Base-by-base conservation (phyloP, 2,329 filamentous ascomycete species). In the Nigrograna mackinnonii region DNA sequence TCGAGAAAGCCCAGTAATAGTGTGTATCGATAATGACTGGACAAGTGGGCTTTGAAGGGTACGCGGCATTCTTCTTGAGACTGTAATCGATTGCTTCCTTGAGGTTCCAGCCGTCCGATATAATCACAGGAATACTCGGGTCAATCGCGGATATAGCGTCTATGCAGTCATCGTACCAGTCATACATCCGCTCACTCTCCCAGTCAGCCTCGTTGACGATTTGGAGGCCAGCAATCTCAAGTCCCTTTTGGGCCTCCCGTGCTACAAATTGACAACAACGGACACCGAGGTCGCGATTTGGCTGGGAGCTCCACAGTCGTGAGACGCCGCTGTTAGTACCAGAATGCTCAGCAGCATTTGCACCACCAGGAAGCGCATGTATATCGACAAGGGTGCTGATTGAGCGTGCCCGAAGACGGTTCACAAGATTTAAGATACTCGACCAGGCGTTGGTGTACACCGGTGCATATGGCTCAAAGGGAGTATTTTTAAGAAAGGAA, bases 101-200 rank as follows among this genome's bases (percentile, higher is more conserved):
- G 12, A 83, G 59, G 53, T 82, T 71, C 79, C 80, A 83, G 1
- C 69, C 80, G 54, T 84, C 81, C 5, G 76, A 80, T 46, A 84
- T 75, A 50, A 83, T 78, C 14, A 84, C 62, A 0, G 79, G 79
- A 35, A 84, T 66, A 3, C 58, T 70, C 2, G 66, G 36, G 54
- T 83, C 77, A 34, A 83, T 70, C 5, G 57, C 57, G 3, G 67
- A 69, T 18, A 81, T 64, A 14, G 72, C 71, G 9, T 58, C 55
- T 28, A 83, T 68, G 16, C 76, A 73, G 16, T 71, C 62, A 26
- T 79, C 75, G 51, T 84, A 84, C 73, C 77, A 84, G 16, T 75
- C 71, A 51, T 79, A 81, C 74, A 84, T 77, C 4, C 70, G 70
- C 13, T 69, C 64, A 14, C 77, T 75, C 36, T 74, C 67, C 61